phyloP scores from a whole-genome alignment of 345 rosid genomes.

The Euphorbia pulcherrima region DNA sequence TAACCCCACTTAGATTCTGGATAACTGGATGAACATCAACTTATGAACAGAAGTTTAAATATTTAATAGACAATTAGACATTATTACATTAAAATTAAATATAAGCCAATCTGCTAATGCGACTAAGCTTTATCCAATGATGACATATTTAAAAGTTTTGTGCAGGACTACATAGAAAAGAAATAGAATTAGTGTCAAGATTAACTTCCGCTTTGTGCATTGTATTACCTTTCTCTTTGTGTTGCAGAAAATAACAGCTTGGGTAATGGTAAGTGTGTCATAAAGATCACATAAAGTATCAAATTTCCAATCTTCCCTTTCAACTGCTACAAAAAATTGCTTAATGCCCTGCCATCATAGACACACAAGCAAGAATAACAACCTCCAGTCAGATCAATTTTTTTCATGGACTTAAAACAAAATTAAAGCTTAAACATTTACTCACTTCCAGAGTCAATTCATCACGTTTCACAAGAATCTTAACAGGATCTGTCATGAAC shows the following conservation, averaged over 20 bases:
- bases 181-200: neutral
- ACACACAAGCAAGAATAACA: slow-evolving; percentile 7
- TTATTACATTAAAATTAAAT: neutral
- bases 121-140: neutral
- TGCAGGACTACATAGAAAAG: neutral
- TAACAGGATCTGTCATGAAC: slow-evolving; percentile 95
- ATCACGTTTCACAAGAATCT: slow-evolving; percentile 97
- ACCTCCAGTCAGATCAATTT: neutral
- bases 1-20: neutral
- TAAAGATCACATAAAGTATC: slow-evolving; percentile 94
- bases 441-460: slow-evolving; percentile 90
- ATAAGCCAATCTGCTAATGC: neutral
- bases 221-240: slow-evolving; percentile 80
- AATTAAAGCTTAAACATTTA: neutral
- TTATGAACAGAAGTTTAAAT: neutral
- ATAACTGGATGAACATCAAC: neutral
- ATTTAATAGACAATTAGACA: neutral
- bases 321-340: slow-evolving; percentile 92
- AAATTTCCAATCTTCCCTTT: slow-evolving; percentile 97
- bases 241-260: slow-evolving; percentile 97
- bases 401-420: neutral
- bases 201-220: slow-evolving; percentile 76
- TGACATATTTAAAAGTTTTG: no score
- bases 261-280: slow-evolving; percentile 90
- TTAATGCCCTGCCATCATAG: slow-evolving; percentile 71